phyloP scores from a whole-genome alignment of 1,284 basidiomycete genomes.

The Sporisorium iseilematis-ciliati region DNA sequence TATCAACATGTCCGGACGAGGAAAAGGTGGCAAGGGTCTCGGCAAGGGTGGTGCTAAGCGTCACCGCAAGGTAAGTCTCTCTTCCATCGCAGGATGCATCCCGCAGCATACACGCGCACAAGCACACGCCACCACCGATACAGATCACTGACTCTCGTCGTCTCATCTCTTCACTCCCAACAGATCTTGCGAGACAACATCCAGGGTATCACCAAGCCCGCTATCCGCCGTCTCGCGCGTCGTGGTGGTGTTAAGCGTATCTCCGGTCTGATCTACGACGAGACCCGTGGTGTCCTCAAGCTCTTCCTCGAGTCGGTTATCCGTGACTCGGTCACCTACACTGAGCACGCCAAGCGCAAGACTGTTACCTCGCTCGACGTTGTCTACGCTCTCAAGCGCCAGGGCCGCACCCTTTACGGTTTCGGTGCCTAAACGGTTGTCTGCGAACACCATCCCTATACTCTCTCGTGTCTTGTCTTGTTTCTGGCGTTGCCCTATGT shows the following conservation, averaged over 20 bases:
- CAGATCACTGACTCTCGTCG: conserved; percentile 19
- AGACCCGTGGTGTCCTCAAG: conserved; percentile 89
- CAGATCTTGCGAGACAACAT: conserved; percentile 68
- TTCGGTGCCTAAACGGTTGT: conserved; percentile 64
- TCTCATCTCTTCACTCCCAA: neutral
- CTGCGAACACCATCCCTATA: neutral
- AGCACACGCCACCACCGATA: neutral
- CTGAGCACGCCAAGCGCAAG: conserved; percentile 94
- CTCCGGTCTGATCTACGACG: conserved; percentile 93
- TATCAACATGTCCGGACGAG: conserved; percentile 66
- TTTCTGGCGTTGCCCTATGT: conserved; percentile 49
- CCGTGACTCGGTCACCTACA: conserved; percentile 89
- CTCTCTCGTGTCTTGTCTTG: conserved; percentile 30
- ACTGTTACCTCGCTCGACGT: conserved; percentile 90
- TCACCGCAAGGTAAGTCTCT: conserved; percentile 67
- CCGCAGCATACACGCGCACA: neutral
- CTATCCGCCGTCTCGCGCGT: conserved; percentile 93
- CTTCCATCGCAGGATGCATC: neutral
- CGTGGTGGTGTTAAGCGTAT: conserved; percentile 76
- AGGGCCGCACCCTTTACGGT: conserved; percentile 82
- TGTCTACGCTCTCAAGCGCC: conserved; percentile 91
- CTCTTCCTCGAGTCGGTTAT: conserved; percentile 85
- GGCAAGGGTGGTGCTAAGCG: conserved; percentile 71
- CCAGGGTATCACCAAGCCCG: conserved; percentile 85
- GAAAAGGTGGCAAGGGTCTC: conserved; percentile 70